Conservation (phyloP, 768 basidiomycete species). For the Amyloporia xantha region DNA sequence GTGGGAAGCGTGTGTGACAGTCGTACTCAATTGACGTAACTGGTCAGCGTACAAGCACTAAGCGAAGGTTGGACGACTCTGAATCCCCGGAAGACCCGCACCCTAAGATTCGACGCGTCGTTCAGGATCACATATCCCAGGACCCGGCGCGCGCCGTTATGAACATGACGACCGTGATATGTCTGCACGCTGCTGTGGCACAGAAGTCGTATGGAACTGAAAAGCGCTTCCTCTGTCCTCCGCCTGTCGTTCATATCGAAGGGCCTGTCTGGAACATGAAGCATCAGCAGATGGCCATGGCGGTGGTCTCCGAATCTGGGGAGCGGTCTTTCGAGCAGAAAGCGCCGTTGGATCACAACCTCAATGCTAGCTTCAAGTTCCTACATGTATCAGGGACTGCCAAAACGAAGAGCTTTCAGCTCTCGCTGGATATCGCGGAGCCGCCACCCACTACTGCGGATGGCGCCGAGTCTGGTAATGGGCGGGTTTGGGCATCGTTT, state of each 20-base stretch:
- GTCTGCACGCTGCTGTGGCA: conserved; percentile 86
- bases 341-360: conserved; percentile 73
- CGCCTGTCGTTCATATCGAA: conserved; percentile 88
- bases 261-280: conserved; percentile 84
- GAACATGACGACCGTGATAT: conserved; percentile 88
- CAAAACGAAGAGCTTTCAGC: conserved; percentile 85
- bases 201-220: conserved; percentile 97
- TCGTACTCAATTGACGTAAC: too few relatives aligned
- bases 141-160: conserved; percentile 69
- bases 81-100: conserved; percentile 59
- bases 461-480: conserved; percentile 35
- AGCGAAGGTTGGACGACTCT: conserved; percentile 69
- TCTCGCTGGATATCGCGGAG: conserved; percentile 80
- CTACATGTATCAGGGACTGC: conserved; percentile 84
- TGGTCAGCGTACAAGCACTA: conserved; percentile 39
- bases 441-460: conserved; percentile 46
- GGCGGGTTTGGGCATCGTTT: conserved; percentile 86
- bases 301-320: conserved; percentile 77
- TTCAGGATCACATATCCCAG: conserved; percentile 74
- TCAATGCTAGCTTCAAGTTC: conserved; percentile 88
- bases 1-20: too few relatives aligned
- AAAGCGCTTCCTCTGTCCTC: conserved; percentile 90
- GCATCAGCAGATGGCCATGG: conserved; percentile 76
- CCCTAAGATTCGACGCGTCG: conserved; percentile 77
- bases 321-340: conserved; percentile 83